A percentile compares a stretch with the other conserved stretches of the same genome.
These are phyloP conservation scores for Epichloe scottii DNA, from an alignment of 2,329 filamentous ascomycete genomes.

Conservation along the genomic window DNA sequence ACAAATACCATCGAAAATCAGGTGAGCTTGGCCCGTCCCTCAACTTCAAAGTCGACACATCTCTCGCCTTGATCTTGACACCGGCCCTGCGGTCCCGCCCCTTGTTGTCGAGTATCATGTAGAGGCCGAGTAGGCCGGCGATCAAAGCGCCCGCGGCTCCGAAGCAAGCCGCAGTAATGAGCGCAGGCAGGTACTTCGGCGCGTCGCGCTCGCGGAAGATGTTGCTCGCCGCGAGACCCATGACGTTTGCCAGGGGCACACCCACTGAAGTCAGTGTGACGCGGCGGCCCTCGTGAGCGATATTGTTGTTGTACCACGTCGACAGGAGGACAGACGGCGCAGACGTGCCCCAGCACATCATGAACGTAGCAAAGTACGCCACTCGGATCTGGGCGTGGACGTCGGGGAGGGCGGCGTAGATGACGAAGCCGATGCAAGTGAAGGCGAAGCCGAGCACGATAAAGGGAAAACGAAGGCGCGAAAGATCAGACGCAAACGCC, in stretches of 20 bases:
- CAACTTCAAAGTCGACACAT: constrained; percentile 37
- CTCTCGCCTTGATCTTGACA: constrained; percentile 27
- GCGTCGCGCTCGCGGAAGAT: constrained; percentile 54
- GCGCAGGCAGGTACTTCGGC: constrained; percentile 53
- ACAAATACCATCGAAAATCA: constrained; percentile 40
- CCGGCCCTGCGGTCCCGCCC: constrained; percentile 41
- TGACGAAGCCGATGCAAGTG: constrained; percentile 66
- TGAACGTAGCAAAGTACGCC: constrained; percentile 65
- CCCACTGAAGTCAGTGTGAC: constrained; percentile 58
- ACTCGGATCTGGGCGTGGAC: constrained; percentile 48
- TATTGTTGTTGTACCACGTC: constrained; percentile 68
- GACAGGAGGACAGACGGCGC: constrained; percentile 59
- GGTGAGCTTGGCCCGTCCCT: constrained; percentile 32
- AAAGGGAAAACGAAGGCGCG: constrained; percentile 58
- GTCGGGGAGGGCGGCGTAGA: constrained; percentile 58
- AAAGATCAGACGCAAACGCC: constrained; percentile 57
- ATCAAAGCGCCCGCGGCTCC: constrained; percentile 46
- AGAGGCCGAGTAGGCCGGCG: constrained; percentile 41
- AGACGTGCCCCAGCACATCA: constrained; percentile 73
- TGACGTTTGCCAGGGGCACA: constrained; percentile 64
- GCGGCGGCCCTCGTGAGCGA: constrained; percentile 62
- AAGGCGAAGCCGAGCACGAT: constrained; percentile 62
- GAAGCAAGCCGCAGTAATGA: constrained; percentile 53
- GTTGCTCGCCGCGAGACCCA: constrained; percentile 58
- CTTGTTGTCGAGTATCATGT: constrained; percentile 45